phyloP scores from a whole-genome alignment of 176 grass and related monocot species.

The Dactylis glomerata region DNA sequence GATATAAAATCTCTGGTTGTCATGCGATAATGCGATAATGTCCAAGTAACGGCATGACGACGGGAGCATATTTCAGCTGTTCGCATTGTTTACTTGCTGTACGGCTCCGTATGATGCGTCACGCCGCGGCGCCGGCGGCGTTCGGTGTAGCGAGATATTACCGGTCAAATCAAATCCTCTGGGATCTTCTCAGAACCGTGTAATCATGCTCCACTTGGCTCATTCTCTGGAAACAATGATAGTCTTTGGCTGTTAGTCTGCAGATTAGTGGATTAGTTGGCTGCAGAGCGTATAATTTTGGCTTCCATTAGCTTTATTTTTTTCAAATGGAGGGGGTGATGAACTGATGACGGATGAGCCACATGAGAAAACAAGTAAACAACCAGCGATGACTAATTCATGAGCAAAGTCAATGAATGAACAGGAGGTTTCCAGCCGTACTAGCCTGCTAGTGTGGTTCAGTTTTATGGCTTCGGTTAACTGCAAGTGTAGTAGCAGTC shows the following conservation, averaged over 20 bases:
- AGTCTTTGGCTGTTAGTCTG: background rate
- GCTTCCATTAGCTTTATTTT: background rate
- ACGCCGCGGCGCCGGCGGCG: background rate
- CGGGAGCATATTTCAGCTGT: background rate
- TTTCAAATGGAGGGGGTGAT: background rate
- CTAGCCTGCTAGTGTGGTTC: background rate
- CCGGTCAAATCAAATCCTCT: background rate
- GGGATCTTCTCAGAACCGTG: background rate
- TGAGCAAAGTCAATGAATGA: background rate
- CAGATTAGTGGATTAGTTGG: background rate
- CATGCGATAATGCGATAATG: no score
- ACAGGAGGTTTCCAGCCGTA: background rate
- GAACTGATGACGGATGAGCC: background rate
- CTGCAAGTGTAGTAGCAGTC: background rate
- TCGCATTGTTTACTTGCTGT: background rate
- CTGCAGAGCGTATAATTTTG: background rate
- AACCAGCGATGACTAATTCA: background rate
- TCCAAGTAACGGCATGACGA: background rate
- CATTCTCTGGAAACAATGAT: background rate
- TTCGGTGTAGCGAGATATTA: no score
- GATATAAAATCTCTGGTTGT: background rate
- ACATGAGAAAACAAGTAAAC: background rate
- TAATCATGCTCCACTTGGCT: background rate
- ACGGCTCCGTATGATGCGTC: background rate
- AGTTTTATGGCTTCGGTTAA: background rate